These are phyloP conservation scores for Phycomyces nitens DNA, from an alignment of 192 early-diverging fungal species.

Conservation along the genomic window DNA sequence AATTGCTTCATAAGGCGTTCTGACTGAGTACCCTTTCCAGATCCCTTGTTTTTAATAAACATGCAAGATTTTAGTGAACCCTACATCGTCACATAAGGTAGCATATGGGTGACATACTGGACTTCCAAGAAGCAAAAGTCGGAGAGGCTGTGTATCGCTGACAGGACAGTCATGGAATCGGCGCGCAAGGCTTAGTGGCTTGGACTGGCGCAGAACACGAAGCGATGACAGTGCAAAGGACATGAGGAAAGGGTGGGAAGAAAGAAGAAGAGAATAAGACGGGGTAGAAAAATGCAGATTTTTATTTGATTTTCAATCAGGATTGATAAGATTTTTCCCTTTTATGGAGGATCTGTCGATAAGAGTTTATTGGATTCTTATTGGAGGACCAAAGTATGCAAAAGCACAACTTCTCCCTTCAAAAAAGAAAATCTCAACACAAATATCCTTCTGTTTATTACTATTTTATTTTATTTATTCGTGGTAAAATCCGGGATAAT, in stretches of 20 bases:
- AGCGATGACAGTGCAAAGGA: neutral
- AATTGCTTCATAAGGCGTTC: conserved; percentile 67
- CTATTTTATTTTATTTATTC: too few species aligned
- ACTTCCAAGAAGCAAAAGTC: conserved; percentile 70
- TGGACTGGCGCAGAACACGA: neutral
- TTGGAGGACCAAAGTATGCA: too few species aligned
- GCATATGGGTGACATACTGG: conserved; percentile 55
- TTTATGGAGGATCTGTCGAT: neutral
- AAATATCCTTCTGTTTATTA: too few species aligned
- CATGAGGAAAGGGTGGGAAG: neutral
- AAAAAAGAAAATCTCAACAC: too few species aligned
- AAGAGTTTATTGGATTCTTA: too few species aligned
- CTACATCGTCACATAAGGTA: conserved; percentile 2
- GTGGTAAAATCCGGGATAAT: too few species aligned
- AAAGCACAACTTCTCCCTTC: too few species aligned
- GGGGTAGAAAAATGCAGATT: neutral
- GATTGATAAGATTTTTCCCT: neutral
- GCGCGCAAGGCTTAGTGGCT: neutral
- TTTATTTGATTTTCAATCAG: neutral
- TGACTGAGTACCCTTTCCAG: conserved; percentile 92
- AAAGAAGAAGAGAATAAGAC: neutral
- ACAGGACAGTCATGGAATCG: conserved; percentile 28
- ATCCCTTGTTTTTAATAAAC: conserved; percentile 47
- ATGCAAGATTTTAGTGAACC: neutral
- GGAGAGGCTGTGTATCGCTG: conserved; percentile 44